phyloP scores from a whole-genome alignment of 495 filamentous ascomycete genomes.

The Chaetomium cochliodes region DNA sequence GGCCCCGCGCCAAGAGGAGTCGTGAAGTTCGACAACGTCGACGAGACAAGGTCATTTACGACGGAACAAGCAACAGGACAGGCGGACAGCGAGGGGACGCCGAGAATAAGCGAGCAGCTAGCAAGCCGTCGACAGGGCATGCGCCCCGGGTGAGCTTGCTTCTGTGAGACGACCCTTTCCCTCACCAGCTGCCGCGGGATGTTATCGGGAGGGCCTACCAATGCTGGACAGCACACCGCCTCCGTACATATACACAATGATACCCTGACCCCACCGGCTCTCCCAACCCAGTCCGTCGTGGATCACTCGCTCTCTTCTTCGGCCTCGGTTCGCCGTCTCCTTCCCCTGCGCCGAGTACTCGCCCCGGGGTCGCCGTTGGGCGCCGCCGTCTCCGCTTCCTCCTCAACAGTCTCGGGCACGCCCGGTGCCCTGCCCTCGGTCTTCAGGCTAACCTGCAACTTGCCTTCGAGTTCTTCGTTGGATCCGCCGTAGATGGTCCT shows the following conservation, averaged over 20 bases:
- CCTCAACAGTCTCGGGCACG: constrained; percentile 20
- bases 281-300: neutral
- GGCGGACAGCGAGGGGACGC: neutral
- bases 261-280: constrained; percentile 10
- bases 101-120: neutral
- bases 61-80: neutral
- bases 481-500: constrained; percentile 55
- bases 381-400: constrained; percentile 17
- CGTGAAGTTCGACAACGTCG: neutral
- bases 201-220: neutral
- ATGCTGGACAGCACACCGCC: neutral
- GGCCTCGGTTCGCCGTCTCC: constrained; percentile 17
- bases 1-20: constrained; percentile 14
- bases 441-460: constrained; percentile 54
- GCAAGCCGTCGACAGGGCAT: neutral
- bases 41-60: neutral
- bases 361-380: constrained; percentile 27
- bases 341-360: constrained; percentile 24
- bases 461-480: constrained; percentile 53
- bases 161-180: neutral
- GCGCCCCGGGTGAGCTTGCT: neutral
- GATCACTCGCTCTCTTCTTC: constrained; percentile 10
- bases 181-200: neutral
- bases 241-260: constrained; percentile 6
- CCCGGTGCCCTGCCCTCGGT: constrained; percentile 41